These are phyloP conservation scores for Cicer cuneatum DNA, from an alignment of 306 rosid species.

Conservation along the genomic window DNA sequence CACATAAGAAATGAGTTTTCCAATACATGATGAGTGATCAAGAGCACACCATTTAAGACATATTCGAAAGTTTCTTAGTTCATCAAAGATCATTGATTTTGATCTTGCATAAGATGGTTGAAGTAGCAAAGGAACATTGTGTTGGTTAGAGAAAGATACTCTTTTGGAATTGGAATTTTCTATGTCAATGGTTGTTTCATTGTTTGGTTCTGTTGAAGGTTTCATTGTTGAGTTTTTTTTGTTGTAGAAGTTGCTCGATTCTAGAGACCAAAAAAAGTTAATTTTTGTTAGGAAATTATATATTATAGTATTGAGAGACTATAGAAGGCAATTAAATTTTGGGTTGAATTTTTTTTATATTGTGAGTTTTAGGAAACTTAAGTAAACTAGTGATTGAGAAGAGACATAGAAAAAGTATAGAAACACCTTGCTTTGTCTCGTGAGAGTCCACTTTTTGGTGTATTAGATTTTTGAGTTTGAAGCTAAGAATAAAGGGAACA, in stretches of 20 bases:
- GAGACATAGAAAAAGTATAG: slow-evolving; percentile 9
- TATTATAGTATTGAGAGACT: not conserved
- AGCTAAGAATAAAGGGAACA: slow-evolving; percentile 46
- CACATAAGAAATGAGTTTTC: slow-evolving; percentile 64
- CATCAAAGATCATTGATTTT: slow-evolving; percentile 60
- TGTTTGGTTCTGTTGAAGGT: slow-evolving; percentile 19
- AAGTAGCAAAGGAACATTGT: slow-evolving; percentile 63
- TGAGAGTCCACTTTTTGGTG: slow-evolving; percentile 40
- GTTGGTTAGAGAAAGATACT: slow-evolving; percentile 25
- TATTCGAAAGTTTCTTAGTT: slow-evolving; percentile 62
- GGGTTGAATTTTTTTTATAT: not conserved
- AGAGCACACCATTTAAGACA: slow-evolving; percentile 89
- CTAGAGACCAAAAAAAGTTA: no score
- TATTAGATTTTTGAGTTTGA: slow-evolving; percentile 28
- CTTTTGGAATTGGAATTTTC: slow-evolving; percentile 37
- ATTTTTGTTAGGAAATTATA: not conserved
- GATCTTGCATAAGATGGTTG: slow-evolving; percentile 66
- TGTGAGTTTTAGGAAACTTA: not conserved
- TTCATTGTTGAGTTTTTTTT: slow-evolving; percentile 27
- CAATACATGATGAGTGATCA: slow-evolving; percentile 69
- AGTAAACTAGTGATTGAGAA: slow-evolving; percentile 10
- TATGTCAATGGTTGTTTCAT: slow-evolving; percentile 32
- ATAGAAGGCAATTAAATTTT: not conserved
- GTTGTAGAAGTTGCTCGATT: not conserved
- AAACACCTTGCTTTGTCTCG: slow-evolving; percentile 50